phyloP scores from a whole-genome alignment of 768 basidiomycete species.

The Rhodosporidiobolus sp. region DNA sequence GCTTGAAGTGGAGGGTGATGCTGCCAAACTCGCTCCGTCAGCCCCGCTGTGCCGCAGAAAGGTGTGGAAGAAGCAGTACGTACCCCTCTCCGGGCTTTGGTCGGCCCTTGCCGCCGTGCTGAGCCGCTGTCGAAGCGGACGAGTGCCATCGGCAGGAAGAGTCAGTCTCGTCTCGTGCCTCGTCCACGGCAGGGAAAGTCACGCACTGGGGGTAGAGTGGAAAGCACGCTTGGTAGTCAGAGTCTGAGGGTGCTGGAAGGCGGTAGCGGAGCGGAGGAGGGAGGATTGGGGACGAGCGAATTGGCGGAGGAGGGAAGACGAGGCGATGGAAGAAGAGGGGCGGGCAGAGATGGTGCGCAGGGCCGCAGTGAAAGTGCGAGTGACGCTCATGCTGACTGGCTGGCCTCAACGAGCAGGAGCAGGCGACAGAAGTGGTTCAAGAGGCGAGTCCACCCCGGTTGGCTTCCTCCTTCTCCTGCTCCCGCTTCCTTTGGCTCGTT shows the following conservation, averaged over 20 bases:
- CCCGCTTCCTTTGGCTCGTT: not conserved
- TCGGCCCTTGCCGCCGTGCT: conserved; percentile 60
- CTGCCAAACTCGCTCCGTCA: conserved; percentile 52
- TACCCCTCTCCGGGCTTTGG: conserved; percentile 70
- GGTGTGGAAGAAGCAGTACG: not conserved
- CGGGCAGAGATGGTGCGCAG: not conserved
- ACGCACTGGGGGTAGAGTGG: conserved; percentile 7
- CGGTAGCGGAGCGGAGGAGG: not conserved
- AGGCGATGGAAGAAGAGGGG: not conserved
- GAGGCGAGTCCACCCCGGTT: not conserved
- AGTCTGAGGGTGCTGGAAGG: not conserved
- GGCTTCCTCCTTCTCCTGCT: not conserved
- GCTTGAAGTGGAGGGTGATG: conserved; percentile 84
- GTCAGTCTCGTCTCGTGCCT: not conserved
- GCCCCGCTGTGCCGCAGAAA: not conserved
- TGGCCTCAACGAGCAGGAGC: not conserved
- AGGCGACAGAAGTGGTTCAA: not conserved
- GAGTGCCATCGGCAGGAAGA: not conserved
- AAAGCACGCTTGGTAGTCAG: not conserved
- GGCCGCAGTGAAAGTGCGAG: not conserved
- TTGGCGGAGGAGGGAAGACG: not conserved
- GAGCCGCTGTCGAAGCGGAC: conserved; percentile 8
- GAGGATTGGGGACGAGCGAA: not conserved
- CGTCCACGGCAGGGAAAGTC: no score
- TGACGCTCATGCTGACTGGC: not conserved